Base-by-base conservation (phyloP, 345 rosid genomes). In the Eutrema heterophyllum region DNA sequence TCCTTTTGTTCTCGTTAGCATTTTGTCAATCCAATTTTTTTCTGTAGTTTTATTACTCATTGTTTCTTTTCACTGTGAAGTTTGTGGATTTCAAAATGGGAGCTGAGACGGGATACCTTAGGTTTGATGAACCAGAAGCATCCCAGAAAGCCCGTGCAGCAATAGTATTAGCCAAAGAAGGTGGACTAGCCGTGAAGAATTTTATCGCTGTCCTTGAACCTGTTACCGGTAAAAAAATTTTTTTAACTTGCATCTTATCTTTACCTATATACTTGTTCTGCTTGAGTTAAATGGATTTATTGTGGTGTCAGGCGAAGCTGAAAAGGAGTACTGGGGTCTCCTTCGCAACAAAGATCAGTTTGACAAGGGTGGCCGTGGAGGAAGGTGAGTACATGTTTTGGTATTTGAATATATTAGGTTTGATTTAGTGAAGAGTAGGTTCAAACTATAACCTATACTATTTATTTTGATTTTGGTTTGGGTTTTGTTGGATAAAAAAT, bases 141-240 rank as follows among this genome's bases (percentile, higher is more conserved):
- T 87, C 92, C 41, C 98, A 90, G 76, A 95, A 90, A 67, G 98
- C 98, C 59, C 94, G 99, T 36, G 96, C 97, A 52, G 98, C 94
- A 49, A 97, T 97, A 38, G 98, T 87, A 53, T 81, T 95, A 67
- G 84, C 98, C 48, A 73, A 87, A 76, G 96, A 90, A 83, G 97
- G 85, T 27, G 98, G 98, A 35, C 69, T 95, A 48, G 12, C 71
- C 0, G 94, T 92, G 82, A 95, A 95, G 83, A 92, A 90, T 72
- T 90, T 78, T 56, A 52, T 90, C 45, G 94, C 87, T 51, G 75
- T 78, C 29, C 78, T 95, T 61, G 99, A 95, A 81, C 98, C 99
- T n/a, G 81, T 92, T 45, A 80, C 91, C 8, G 99, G 99, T 95
- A 76, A 9, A 86, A 33, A 15, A 9, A 30, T 4, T 29, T 67